A percentile compares a stretch with the other conserved stretches of the same genome.
Conservation (phyloP, 75 land plant genomes). For the Sequoiadendron giganteum region DNA sequence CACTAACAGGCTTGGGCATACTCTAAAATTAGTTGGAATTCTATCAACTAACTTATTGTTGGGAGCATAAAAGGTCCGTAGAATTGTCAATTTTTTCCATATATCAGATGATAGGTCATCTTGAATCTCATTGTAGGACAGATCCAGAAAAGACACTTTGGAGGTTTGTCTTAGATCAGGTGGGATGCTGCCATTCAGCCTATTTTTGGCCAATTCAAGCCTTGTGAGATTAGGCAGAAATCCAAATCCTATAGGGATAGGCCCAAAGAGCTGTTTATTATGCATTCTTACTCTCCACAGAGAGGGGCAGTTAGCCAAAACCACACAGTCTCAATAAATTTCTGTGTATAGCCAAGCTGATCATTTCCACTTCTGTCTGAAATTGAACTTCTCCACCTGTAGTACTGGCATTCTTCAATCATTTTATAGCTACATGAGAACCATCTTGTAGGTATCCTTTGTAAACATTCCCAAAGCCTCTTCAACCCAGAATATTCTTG, state of each 20-base stretch:
- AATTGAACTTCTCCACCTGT: no score
- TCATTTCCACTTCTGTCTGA: no score
- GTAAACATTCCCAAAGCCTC: no score
- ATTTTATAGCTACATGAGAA: no score
- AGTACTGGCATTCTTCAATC: no score
- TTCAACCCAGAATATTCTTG: no score
- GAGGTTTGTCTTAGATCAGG: conserved; percentile 40
- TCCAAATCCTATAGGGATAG: conserved; percentile 67
- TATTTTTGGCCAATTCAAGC: conserved; percentile 64
- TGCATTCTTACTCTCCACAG: conserved; percentile 69
- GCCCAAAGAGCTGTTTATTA: conserved; percentile 63
- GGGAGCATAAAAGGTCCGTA: conserved; percentile 53
- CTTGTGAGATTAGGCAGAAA: conserved; percentile 53
- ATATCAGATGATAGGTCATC: conserved; percentile 53
- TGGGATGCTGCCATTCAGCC: conserved; percentile 55
- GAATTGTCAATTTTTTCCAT: conserved; percentile 46
- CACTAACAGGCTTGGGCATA: conserved; percentile 18
- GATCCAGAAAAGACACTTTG: conserved; percentile 60
- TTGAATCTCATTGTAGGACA: conserved; percentile 54
- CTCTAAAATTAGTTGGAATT: conserved; percentile 32
- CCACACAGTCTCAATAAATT: no score
- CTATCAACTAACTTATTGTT: conserved; percentile 46
- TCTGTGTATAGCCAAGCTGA: no score
- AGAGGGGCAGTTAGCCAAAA: conserved; percentile 44
- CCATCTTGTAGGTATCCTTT: no score